Evolutionary conservation across 192 early-diverging fungal species (phyloP), one percentile per base, ranked within the genome.

Genomic region (Linnemannia elongata): DNA sequence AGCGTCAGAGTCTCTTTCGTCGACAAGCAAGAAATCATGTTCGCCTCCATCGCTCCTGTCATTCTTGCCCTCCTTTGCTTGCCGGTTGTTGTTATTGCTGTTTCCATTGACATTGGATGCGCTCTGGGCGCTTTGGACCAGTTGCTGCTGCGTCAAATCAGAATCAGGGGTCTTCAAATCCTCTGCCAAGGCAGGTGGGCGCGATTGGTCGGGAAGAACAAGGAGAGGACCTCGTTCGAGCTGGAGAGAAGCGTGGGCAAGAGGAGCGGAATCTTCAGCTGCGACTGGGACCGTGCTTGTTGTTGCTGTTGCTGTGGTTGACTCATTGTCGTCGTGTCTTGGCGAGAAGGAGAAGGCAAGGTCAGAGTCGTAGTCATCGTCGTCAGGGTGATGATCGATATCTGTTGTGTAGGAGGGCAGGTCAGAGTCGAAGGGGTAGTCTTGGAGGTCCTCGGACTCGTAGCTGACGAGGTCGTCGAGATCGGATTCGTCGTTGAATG

Each of bases 361-460:
- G 4, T 52, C 33, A 15, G 45, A 9, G 74, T n/a, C 20, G 17
- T 60, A 6, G 24, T 66, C 24, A 15, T 66, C 60, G 60, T 39
- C 35, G 4, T 52, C 18, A 38, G 13, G 4, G 20, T 66, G 24
- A 15, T 66, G 30, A 9, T 66, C 60, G 60, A 66, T 66, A 30
- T 66, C 60, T 66, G 60, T 66, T 33, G 60, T 33, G 60, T 45
- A 30, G 0, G 72, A 73, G 27, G 72, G 41, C 10, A 39, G 54
- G 45, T 75, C 74, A 47, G 74, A 75, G 74, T 55, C 74, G 13
- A 54, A 75, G 15, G 74, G 38, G 52, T 54, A 57, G 2, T 75
- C 27, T 0, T 52, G 74, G 52, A 55, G 49, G 22, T 75, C 74
- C 22, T 75, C 74, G 33, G 74, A 75, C 9, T 75, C 74, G 54